Base-by-base conservation (phyloP, 306 rosid genomes). In the Prinsepia uniflora region DNA sequence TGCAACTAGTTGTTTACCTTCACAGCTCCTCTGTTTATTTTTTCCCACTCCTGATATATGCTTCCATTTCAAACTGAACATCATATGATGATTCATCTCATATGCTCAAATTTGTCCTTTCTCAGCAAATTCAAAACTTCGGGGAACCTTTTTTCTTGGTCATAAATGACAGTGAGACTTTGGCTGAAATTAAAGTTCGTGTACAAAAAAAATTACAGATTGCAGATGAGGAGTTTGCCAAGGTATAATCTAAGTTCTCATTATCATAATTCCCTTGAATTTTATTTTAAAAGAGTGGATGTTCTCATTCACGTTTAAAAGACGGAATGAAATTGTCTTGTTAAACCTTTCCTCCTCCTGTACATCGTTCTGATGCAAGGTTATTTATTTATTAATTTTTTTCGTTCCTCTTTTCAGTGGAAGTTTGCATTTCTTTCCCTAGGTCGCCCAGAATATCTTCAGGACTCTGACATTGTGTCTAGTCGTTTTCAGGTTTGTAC, bases 71-170 rank as follows among this genome's bases (percentile, higher is more conserved):
- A 24, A 36, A 10, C 22, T 7, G 13, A 47, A 9, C 17, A 22
- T 5, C 3, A 19, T 47, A 6, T 7, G 42, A 34, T 30, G 43
- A 30, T 6, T 39, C 2, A 6, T 61, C 42, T 18, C 45, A 71
- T 52, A 54, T 40, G 19, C 48, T n/a, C 41, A 30, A 76, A 66
- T 78, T 40, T 43, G 14, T 34, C 78, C 69, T 64, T 73, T 60
- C 48, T 61, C 81, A 92, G 98, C 96, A 89, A 86, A 84, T 92
- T 81, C 96, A 92, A 74, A 87, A 89, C 76, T 92, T 92, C 20
- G 98, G 98, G 50, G 98, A 92, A 77, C 98, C 98, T 17, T 92
- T 92, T 64, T 89, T 92, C 84, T 75, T 92, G 87, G 98, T 92
- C 71, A 92, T 92, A 74, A 92, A 58, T 68, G 98, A 92, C 79